phyloP scores from a whole-genome alignment of 2,329 filamentous ascomycete species.

The Venturiaceae sp. region DNA sequence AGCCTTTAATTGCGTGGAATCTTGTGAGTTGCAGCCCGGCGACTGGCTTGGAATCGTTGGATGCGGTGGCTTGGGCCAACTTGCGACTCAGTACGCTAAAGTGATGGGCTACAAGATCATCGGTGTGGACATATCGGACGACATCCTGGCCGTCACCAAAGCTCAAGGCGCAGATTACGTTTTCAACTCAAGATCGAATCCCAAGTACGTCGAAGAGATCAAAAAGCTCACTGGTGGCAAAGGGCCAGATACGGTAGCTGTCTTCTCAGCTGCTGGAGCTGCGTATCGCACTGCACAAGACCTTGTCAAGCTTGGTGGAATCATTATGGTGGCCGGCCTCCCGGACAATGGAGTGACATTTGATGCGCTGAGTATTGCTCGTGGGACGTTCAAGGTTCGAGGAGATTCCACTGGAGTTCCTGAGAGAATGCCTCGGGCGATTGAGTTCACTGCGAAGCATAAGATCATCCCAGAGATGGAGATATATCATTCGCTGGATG shows the following conservation, averaged over 20 bases:
- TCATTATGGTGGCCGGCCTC: conserved; percentile 24
- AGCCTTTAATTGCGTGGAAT: conserved; percentile 19
- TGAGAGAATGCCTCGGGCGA: conserved; percentile 21
- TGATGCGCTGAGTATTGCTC: conserved; percentile 21
- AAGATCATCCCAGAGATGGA: conserved; percentile 20
- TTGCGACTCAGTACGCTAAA: conserved; percentile 31
- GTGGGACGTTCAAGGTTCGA: conserved; percentile 17
- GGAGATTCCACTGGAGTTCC: conserved; percentile 20
- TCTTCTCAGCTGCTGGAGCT: conserved; percentile 26
- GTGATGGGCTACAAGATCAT: conserved; percentile 34
- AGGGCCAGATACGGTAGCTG: conserved; percentile 30
- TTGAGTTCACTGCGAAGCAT: conserved; percentile 23
- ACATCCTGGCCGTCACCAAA: conserved; percentile 28
- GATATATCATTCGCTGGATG: conserved; percentile 19
- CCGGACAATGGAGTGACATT: conserved; percentile 19
- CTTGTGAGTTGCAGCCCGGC: conserved; percentile 20
- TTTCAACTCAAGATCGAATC: conserved; percentile 23
- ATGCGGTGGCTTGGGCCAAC: conserved; percentile 19
- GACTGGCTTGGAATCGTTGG: conserved; percentile 33
- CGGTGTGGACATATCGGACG: conserved; percentile 34
- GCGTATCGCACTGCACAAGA: conserved; percentile 21
- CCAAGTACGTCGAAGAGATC: conserved; percentile 28
- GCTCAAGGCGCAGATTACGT: conserved; percentile 28
- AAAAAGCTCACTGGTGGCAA: conserved; percentile 27
- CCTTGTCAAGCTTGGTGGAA: conserved; percentile 17